phyloP scores from a whole-genome alignment of 192 early-diverging fungal genomes.

The Podila clonocystis region DNA sequence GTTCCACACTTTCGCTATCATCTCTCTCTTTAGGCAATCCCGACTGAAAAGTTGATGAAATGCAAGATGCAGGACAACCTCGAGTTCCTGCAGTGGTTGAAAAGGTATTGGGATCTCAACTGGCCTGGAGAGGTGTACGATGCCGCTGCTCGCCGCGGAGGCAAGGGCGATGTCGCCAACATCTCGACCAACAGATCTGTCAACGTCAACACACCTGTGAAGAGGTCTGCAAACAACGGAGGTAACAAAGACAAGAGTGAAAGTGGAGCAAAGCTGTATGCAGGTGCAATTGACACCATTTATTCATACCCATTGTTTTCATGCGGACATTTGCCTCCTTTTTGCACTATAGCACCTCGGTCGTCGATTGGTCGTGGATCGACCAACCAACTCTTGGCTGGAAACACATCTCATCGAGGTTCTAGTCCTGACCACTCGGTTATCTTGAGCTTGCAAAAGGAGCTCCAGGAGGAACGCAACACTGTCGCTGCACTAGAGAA shows the following conservation, averaged over 20 bases:
- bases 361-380: neutral
- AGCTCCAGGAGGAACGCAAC: slow-evolving; percentile 82
- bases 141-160: slow-evolving; percentile 73
- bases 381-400: slow-evolving; percentile 23
- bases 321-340: neutral
- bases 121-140: slow-evolving; percentile 87
- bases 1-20: neutral
- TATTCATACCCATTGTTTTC: neutral
- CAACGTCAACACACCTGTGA: slow-evolving; percentile 24
- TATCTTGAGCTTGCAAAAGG: slow-evolving; percentile 79
- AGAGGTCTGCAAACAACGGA: slow-evolving; percentile 50
- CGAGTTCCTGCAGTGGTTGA: slow-evolving; percentile 97
- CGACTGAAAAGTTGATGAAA: slow-evolving; percentile 90
- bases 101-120: slow-evolving; percentile 88
- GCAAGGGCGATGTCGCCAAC: slow-evolving; percentile 16
- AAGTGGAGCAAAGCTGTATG: neutral
- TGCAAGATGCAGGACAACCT: slow-evolving; percentile 99
- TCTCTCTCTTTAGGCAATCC: slow-evolving; percentile 68
- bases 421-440: slow-evolving; percentile 53
- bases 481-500: slow-evolving; percentile 93
- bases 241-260: slow-evolving; percentile 3
- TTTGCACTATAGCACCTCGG: neutral
- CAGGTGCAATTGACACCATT: neutral
- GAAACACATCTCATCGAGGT: slow-evolving; percentile 25
- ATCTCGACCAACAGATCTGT: slow-evolving; percentile 43